Conservation (phyloP, 2,329 filamentous ascomycete species). For the Claviceps sp. region DNA sequence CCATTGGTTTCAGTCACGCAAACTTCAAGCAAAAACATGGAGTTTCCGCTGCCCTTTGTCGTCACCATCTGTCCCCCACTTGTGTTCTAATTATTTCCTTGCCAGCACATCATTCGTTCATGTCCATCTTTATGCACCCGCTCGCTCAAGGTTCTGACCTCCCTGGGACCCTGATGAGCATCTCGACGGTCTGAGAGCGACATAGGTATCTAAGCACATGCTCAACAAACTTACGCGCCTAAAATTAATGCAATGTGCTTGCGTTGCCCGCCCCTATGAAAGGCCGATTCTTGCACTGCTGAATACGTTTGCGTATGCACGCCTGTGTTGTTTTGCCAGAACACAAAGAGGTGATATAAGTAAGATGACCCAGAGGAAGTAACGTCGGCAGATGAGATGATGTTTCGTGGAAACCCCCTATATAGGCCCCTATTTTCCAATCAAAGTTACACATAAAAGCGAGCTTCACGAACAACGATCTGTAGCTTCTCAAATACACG, state of each 20-base stretch:
- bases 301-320: no score
- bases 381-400: neutral
- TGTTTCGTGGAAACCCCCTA: neutral
- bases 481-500: neutral
- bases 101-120: slow-evolving; percentile 40
- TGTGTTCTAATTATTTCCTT: slow-evolving; percentile 43
- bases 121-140: no score
- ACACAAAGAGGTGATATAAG: no score
- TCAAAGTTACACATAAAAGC: neutral
- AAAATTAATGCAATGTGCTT: slow-evolving; percentile 31
- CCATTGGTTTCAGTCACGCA: no score
- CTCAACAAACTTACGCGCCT: slow-evolving; percentile 48
- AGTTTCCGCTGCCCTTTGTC: slow-evolving; percentile 29
- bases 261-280: slow-evolving; percentile 41
- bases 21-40: no score
- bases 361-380: no score
- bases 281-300: slow-evolving; percentile 28
- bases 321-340: no score
- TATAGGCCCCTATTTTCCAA: neutral
- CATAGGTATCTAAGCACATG: slow-evolving; percentile 49
- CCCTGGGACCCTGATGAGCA: slow-evolving; percentile 60
- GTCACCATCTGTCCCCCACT: slow-evolving; percentile 35
- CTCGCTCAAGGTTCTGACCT: slow-evolving; percentile 37
- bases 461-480: neutral
- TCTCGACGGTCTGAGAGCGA: slow-evolving; percentile 61